phyloP scores from a whole-genome alignment of 2,329 filamentous ascomycete genomes.

The Emergomyces orientalis region DNA sequence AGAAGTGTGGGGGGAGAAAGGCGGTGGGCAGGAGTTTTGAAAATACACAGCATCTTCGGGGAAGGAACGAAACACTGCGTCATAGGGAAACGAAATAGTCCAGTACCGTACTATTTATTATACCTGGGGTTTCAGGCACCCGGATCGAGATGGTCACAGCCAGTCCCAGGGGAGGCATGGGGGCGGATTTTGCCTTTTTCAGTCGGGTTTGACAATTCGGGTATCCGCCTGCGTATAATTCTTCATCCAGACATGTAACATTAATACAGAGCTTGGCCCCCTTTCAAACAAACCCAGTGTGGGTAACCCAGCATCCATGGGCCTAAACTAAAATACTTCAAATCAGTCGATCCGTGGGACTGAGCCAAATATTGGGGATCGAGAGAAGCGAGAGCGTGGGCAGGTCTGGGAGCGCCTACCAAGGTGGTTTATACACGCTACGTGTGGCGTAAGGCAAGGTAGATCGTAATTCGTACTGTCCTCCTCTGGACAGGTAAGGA shows the following conservation, averaged over 20 bases:
- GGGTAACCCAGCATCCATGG: background rate
- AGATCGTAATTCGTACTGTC: slow-evolving; percentile 2
- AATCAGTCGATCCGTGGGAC: slow-evolving; percentile 3
- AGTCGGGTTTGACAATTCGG: slow-evolving; percentile 1
- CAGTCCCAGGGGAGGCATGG: background rate
- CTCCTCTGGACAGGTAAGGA: background rate
- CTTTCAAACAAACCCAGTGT: too few relatives aligned
- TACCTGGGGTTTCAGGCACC: slow-evolving; percentile 3
- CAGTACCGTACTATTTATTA: background rate
- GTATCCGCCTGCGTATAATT: background rate
- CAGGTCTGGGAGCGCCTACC: background rate
- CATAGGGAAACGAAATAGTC: slow-evolving; percentile 3
- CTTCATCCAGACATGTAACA: background rate
- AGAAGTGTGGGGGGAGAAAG: slow-evolving; percentile 6
- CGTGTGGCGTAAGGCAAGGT: slow-evolving; percentile 1
- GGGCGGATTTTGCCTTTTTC: background rate
- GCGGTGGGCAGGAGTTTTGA: slow-evolving; percentile 1
- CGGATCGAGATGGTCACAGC: background rate
- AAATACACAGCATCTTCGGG: slow-evolving; percentile 2
- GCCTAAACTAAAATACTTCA: background rate
- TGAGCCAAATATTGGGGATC: background rate
- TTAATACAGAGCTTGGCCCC: background rate
- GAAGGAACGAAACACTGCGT: background rate
- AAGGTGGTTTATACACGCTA: background rate
- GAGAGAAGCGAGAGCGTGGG: background rate